These are phyloP conservation scores for Bryum argenteum DNA, from an alignment of 225 moss, liverwort and hornwort species.

Conservation along the genomic window DNA sequence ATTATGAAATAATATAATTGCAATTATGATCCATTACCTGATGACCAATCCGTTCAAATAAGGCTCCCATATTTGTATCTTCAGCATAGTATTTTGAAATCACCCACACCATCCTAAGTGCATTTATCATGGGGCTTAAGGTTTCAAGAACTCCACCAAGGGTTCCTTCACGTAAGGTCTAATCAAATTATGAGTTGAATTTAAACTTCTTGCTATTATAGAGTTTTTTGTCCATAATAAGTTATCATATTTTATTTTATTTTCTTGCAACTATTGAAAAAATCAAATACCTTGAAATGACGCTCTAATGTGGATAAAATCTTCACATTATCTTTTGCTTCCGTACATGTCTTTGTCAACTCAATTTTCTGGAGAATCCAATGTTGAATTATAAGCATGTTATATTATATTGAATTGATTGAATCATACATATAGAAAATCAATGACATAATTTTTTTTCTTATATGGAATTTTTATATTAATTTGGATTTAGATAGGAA, in stretches of 20 bases:
- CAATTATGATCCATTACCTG: constrained; percentile 37
- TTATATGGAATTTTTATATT: no score
- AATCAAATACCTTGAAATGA: constrained; percentile 61
- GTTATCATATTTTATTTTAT: accelerated
- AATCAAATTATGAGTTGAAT: not conserved
- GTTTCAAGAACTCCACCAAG: constrained; percentile 68
- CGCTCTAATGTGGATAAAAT: constrained; percentile 79
- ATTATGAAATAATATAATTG: accelerated
- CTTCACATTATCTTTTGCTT: constrained; percentile 92
- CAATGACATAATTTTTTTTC: no score
- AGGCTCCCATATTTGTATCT: constrained; percentile 72
- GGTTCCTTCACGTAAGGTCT: constrained; percentile 71
- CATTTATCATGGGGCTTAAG: constrained; percentile 85
- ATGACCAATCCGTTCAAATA: constrained; percentile 74
- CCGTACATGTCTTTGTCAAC: constrained; percentile 65
- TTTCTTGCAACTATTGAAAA: not conserved
- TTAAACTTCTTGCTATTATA: no score
- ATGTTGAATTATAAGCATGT: not conserved
- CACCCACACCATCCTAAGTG: constrained; percentile 90
- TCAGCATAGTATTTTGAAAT: constrained; percentile 83
- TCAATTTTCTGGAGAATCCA: constrained; percentile 44
- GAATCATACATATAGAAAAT: no score
- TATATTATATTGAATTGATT: not conserved
- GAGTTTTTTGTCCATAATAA: no score
- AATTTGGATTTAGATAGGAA: not conserved